Evolutionary conservation across 257 asterid species (phyloP).

Genomic region (Buddleja alternifolia): DNA sequence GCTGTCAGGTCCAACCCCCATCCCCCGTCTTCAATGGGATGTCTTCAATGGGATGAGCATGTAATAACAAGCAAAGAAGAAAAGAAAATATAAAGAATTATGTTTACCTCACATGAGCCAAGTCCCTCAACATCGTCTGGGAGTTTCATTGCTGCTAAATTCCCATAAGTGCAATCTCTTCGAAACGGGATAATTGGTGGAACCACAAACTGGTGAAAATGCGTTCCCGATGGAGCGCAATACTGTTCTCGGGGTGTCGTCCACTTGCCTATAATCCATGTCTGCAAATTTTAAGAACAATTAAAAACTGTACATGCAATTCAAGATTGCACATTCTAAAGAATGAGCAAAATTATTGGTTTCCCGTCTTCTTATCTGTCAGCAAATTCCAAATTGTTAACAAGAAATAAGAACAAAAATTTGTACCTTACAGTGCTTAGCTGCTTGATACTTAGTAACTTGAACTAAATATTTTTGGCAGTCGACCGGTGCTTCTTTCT

Average conservation of each 20-base stretch:
- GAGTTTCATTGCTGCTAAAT: slow-evolving; percentile 83
- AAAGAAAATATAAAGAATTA: too few species aligned
- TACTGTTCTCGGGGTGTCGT: slow-evolving; percentile 72
- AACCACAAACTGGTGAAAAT: slow-evolving; percentile 85
- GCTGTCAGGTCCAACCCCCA: too few species aligned
- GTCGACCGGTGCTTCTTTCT: slow-evolving; percentile 65
- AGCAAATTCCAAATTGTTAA: background rate
- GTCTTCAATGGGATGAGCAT: too few species aligned
- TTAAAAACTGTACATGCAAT: background rate
- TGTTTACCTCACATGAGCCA: slow-evolving; percentile 83
- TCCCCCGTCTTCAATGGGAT: too few species aligned
- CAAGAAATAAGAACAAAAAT: background rate
- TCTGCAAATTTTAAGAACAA: slow-evolving; percentile 40
- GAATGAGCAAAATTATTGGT: background rate
- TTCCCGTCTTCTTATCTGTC: background rate
- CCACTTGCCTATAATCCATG: slow-evolving; percentile 92
- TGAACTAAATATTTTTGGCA: slow-evolving; percentile 73
- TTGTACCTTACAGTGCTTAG: slow-evolving; percentile 77
- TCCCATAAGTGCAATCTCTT: slow-evolving; percentile 87
- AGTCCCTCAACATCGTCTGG: slow-evolving; percentile 84
- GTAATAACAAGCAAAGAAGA: too few species aligned
- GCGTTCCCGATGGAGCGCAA: slow-evolving; percentile 79
- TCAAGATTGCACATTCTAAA: background rate
- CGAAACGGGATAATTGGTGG: slow-evolving; percentile 82
- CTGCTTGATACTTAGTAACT: slow-evolving; percentile 77